Percentiles rank a stretch among this genome's conserved stretches.
Evolutionary conservation across 495 filamentous ascomycete genomes (phyloP).

Genomic region (Aspergillus conjunctus): DNA sequence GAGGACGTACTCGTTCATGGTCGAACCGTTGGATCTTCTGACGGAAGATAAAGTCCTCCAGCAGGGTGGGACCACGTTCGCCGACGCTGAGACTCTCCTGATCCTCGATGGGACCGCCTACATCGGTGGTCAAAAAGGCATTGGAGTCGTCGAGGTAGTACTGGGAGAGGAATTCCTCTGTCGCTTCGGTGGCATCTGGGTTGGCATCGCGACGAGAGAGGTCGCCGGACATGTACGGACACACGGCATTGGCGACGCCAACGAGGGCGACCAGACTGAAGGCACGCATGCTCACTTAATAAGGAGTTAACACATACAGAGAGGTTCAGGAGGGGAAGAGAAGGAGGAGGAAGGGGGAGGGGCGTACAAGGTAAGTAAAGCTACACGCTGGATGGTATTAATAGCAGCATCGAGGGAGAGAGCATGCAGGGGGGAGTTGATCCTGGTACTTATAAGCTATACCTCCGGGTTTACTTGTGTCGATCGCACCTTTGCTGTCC

Average conservation of each 20-base stretch:
- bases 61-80: constrained; percentile 68
- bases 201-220: constrained; percentile 31
- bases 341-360: background rate
- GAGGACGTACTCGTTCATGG: constrained; percentile 62
- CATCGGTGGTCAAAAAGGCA: constrained; percentile 68
- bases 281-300: constrained; percentile 30
- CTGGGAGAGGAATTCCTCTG: constrained; percentile 54
- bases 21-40: constrained; percentile 85
- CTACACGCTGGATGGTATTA: background rate
- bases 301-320: background rate
- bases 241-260: constrained; percentile 45
- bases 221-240: constrained; percentile 47
- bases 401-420: no score
- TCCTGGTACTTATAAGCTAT: no score
- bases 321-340: background rate
- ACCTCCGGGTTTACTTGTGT: no score
- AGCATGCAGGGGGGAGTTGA: no score
- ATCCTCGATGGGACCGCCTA: constrained; percentile 73
- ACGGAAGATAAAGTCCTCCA: constrained; percentile 82
- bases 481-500: no score
- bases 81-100: constrained; percentile 72
- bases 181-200: constrained; percentile 36
- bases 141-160: constrained; percentile 66
- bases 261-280: constrained; percentile 35
- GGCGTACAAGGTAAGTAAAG: background rate